Percentiles rank a stretch among this genome's conserved stretches.
Evolutionary conservation across 352 stramenopile species (phyloP).

Genomic region (Pythium aquatile): DNA sequence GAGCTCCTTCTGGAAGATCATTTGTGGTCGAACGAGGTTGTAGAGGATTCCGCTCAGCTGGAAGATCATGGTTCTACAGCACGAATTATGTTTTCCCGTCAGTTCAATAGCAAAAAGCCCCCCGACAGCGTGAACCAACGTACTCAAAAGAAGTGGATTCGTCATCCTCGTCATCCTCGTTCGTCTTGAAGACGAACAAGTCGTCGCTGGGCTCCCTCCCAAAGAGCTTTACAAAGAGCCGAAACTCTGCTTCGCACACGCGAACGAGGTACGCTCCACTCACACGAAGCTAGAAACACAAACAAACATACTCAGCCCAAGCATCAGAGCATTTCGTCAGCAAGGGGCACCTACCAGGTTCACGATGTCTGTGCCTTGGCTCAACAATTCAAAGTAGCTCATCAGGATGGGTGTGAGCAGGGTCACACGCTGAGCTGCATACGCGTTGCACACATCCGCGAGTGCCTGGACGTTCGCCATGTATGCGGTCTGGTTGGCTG

Average conservation of each 20-base stretch:
- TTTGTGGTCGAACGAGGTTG: slow-evolving; percentile 58
- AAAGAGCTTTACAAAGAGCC: slow-evolving; percentile 73
- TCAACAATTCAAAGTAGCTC: slow-evolving; percentile 47
- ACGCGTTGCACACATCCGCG: slow-evolving; percentile 53
- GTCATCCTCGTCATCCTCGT: slow-evolving; percentile 35
- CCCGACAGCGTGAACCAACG: slow-evolving; percentile 11
- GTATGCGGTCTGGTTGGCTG: slow-evolving; percentile 33
- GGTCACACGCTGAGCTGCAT: slow-evolving; percentile 54
- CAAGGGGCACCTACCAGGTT: slow-evolving; percentile 38
- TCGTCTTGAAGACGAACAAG: slow-evolving; percentile 45
- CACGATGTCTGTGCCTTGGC: slow-evolving; percentile 66
- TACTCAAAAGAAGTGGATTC: slow-evolving; percentile 69
- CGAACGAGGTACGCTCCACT: slow-evolving; percentile 64
- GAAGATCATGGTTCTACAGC: slow-evolving; percentile 64
- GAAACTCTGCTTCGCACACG: slow-evolving; percentile 75
- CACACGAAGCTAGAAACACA: slow-evolving; percentile 42
- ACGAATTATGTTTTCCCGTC: background rate
- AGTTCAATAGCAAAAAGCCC: background rate
- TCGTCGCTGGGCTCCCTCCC: slow-evolving; percentile 51
- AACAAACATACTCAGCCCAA: background rate
- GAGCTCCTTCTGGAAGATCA: slow-evolving; percentile 74
- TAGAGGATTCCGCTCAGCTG: slow-evolving; percentile 75
- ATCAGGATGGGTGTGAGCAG: slow-evolving; percentile 55
- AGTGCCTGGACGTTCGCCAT: slow-evolving; percentile 45
- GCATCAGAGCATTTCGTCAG: background rate